Conservation (phyloP, 2,329 filamentous ascomycete genomes). For the Cordyceps cateniannulata region DNA sequence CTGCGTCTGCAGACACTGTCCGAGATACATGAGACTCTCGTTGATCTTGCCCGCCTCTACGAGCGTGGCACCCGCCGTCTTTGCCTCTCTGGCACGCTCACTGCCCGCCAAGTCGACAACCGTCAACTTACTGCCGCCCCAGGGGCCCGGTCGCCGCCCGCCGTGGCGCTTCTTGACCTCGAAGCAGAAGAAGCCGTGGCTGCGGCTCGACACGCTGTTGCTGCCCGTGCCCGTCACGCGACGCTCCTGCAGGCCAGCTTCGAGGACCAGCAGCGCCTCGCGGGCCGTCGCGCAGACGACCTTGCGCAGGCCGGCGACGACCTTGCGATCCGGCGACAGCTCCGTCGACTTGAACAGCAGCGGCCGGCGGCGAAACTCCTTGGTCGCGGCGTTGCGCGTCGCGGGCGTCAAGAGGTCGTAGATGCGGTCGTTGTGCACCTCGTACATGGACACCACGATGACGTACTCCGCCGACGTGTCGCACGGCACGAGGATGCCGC, state of each 20-base stretch:
- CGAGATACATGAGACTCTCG: slow-evolving; percentile 95
- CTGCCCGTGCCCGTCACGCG: slow-evolving; percentile 85
- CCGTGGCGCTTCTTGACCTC: slow-evolving; percentile 77
- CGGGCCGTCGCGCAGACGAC: slow-evolving; percentile 75
- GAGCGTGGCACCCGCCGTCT: slow-evolving; percentile 86
- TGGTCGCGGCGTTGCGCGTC: slow-evolving; percentile 52
- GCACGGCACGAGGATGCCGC: slow-evolving; percentile 56
- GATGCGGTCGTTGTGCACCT: slow-evolving; percentile 97
- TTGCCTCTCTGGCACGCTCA: slow-evolving; percentile 85
- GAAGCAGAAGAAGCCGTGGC: slow-evolving; percentile 92
- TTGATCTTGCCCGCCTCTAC: slow-evolving; percentile 98
- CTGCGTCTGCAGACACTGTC: slow-evolving; percentile 94
- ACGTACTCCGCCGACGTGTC: slow-evolving; percentile 68
- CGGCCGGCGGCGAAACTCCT: slow-evolving; percentile 68
- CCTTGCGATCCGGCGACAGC: slow-evolving; percentile 80
- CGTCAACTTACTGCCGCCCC: slow-evolving; percentile 73
- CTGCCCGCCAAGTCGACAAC: slow-evolving; percentile 92
- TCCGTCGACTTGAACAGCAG: slow-evolving; percentile 91
- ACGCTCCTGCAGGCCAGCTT: slow-evolving; percentile 81
- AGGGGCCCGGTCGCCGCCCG: slow-evolving; percentile 45
- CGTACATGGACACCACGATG: slow-evolving; percentile 93
- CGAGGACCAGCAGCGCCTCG: slow-evolving; percentile 83
- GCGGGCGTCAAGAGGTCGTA: slow-evolving; percentile 79
- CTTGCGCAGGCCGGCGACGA: slow-evolving; percentile 87
- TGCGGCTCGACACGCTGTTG: slow-evolving; percentile 87